These are phyloP conservation scores for Stipa capillata DNA, from an alignment of 176 grass and related monocot species.

Conservation along the genomic window DNA sequence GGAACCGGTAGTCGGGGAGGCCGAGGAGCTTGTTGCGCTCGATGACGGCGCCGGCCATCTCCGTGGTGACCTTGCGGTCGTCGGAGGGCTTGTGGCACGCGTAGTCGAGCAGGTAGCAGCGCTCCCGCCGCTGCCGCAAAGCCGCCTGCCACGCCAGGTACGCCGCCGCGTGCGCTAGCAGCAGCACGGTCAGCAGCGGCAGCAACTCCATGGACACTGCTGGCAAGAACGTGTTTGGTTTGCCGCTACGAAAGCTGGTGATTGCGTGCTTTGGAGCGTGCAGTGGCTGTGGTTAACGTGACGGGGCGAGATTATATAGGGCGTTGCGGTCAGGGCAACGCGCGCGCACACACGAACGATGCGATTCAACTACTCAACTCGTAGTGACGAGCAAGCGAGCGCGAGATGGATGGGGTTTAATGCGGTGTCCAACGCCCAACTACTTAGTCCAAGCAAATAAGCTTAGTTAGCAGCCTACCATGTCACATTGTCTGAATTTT, in stretches of 20 bases:
- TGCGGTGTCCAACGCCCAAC: background rate
- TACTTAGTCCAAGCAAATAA: background rate
- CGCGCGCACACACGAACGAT: background rate
- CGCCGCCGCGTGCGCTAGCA: slow-evolving; percentile 29
- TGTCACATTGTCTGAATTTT: too few species aligned
- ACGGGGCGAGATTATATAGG: background rate
- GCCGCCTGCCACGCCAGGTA: slow-evolving; percentile 29
- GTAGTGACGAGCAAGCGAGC: too few species aligned
- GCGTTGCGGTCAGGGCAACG: too few species aligned
- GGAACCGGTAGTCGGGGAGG: slow-evolving; percentile 68
- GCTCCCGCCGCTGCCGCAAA: slow-evolving; percentile 3
- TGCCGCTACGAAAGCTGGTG: too few species aligned
- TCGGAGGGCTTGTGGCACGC: slow-evolving; percentile 70
- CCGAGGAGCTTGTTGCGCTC: slow-evolving; percentile 63
- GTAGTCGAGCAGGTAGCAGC: slow-evolving; percentile 77
- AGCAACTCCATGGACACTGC: slow-evolving; percentile 44
- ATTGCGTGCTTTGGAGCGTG: too few species aligned
- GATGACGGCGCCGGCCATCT: slow-evolving; percentile 46
- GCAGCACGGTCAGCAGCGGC: background rate
- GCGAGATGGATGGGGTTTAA: background rate
- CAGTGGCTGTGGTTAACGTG: background rate
- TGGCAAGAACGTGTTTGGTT: too few species aligned
- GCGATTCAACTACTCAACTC: background rate
- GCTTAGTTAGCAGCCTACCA: background rate
- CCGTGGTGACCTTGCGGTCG: slow-evolving; percentile 51